Base-by-base conservation (phyloP, 805 yeast genomes). In the Saccharomyces paradoxus region DNA sequence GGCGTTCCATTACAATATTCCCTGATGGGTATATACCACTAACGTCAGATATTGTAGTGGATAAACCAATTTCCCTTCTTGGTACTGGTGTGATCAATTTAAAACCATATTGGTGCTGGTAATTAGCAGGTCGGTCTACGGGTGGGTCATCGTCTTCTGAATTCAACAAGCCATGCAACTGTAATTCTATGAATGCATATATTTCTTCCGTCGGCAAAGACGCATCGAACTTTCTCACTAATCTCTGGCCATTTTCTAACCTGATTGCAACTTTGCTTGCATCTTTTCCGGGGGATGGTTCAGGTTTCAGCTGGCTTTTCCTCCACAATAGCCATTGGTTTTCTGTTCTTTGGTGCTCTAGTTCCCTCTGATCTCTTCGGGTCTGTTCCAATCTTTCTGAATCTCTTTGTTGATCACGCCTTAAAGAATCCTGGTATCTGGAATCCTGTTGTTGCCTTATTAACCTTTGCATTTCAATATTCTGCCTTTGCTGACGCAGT, bases 371-470 rank as follows among this genome's bases (percentile, higher is more conserved):
- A 31, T 57, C 60, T 51, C 75, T 67, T 56, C 71, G 65, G 60
- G 76, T 75, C 50, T 73, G 74, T 21, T 56, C 54, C 4, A 48
- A 49, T 32, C 60, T 52, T 46, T 54, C 55, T 8, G 56, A 56
- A 26, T 77, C 78, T 31, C 84, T 74, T 52, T 76, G 75, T 53
- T 83, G 77, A 70, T 91, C 98, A 37, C 80, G 76, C 17, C 79
- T 78, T 37, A 91, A 72, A 0, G 96, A 83, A 37, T 79, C 79
- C 63, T 84, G 83, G 70, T 83, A 90, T 22, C 94, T 89, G 48
- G 78, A 72, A 63, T 89, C 94, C 69, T 91, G 97, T 61, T 85
- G 84, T 56, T 78, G 77, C 51, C 87, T 77, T 32, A 89, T 72
- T 12, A 76, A 71, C 56, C 83, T 79, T 44, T 84, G 76, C 56